Conservation (phyloP, 2,329 filamentous ascomycete genomes). For the Pseudocercospora fijiensis region DNA sequence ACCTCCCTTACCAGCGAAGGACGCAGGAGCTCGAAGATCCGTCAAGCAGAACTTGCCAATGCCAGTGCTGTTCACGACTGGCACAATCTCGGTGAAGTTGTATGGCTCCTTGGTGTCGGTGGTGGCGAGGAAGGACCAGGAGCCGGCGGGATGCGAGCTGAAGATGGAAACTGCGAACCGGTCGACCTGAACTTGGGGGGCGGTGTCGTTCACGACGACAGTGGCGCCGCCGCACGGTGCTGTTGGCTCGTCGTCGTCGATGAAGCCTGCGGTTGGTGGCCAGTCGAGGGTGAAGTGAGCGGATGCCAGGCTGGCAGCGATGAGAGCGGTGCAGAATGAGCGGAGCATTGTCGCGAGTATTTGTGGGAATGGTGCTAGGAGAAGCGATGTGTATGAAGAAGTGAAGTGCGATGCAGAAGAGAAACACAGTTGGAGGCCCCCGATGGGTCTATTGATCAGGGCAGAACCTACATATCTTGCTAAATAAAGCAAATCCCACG, state of each 20-base stretch:
- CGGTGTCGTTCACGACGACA: constrained; percentile 27
- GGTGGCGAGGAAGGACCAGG: constrained; percentile 34
- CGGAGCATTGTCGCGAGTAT: constrained; percentile 25
- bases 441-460: not conserved
- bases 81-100: constrained; percentile 34
- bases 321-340: constrained; percentile 30
- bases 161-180: constrained; percentile 33
- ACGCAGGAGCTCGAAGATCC: constrained; percentile 28
- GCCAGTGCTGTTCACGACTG: constrained; percentile 31
- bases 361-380: not conserved
- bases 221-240: constrained; percentile 34
- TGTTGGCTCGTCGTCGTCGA: constrained; percentile 31
- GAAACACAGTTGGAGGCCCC: constrained; percentile 3
- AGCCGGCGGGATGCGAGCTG: constrained; percentile 32
- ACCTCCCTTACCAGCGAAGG: constrained; percentile 32
- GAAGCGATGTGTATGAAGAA: constrained; percentile 1
- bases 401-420: constrained; percentile 6
- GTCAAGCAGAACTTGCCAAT: constrained; percentile 34
- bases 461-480: too few relatives aligned
- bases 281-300: constrained; percentile 47
- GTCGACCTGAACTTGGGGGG: constrained; percentile 32
- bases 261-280: constrained; percentile 37
- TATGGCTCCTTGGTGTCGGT: constrained; percentile 32
- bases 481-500: not conserved
- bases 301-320: constrained; percentile 35